A percentile compares a stretch with the other conserved stretches of the same genome.
phyloP scores from a whole-genome alignment of 2,329 filamentous ascomycete species.

The Trichoderma polysporum region DNA sequence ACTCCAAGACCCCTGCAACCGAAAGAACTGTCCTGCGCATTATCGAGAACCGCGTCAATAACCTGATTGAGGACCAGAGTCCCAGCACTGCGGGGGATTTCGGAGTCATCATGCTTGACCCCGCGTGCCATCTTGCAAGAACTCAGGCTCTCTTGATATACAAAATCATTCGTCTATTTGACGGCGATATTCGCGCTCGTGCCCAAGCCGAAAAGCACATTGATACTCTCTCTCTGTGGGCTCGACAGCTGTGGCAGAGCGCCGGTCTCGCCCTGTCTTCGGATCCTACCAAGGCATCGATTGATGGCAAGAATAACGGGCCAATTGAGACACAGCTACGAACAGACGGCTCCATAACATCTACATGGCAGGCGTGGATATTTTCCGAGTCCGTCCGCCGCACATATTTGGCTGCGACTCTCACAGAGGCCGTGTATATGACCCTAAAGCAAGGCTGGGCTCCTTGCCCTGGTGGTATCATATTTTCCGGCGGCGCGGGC shows the following conservation, averaged over 20 bases:
- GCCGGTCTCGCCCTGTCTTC: neutral
- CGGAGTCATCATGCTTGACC: conserved; percentile 9
- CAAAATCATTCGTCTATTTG: conserved; percentile 14
- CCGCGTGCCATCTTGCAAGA: conserved; percentile 9
- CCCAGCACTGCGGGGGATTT: neutral
- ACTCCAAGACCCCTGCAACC: conserved; percentile 7
- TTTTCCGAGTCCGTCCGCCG: conserved; percentile 13
- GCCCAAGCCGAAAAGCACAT: conserved; percentile 14
- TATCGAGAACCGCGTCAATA: conserved; percentile 7
- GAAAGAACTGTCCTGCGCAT: conserved; percentile 9
- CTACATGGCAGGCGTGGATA: conserved; percentile 14
- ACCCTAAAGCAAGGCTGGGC: conserved; percentile 12
- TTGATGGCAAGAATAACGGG: neutral
- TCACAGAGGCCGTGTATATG: conserved; percentile 10
- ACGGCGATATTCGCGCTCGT: conserved; percentile 15
- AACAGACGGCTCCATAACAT: neutral
- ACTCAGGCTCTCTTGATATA: conserved; percentile 8
- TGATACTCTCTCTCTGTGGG: conserved; percentile 7
- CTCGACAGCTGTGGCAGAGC: conserved; percentile 15
- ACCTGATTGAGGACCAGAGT: neutral
- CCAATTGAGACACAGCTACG: neutral
- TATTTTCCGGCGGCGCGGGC: neutral
- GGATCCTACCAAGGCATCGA: neutral
- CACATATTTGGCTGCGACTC: conserved; percentile 1
- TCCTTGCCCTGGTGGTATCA: conserved; percentile 5